These are phyloP conservation scores for Giardia duodenalis DNA, from an alignment of 208 protist species.

Conservation along the genomic window DNA sequence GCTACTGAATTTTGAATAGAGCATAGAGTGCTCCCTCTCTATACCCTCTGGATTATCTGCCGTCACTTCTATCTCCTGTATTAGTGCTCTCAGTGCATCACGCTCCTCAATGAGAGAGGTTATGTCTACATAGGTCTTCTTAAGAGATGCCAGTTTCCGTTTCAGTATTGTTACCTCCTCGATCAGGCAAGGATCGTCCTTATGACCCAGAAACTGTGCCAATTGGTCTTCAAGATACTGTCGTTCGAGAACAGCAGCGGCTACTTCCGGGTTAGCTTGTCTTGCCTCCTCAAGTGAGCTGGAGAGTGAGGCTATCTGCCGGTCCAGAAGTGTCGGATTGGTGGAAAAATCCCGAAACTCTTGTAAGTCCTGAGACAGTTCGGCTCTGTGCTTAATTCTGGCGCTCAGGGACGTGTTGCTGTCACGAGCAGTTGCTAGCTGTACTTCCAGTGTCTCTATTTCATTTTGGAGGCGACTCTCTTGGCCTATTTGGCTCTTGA, in stretches of 20 bases:
- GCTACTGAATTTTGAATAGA: not conserved
- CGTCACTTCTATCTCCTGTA: not conserved
- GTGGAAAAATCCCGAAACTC: not conserved
- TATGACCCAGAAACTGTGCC: not conserved
- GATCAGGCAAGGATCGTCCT: not conserved
- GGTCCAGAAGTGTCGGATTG: not conserved
- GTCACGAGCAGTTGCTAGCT: not conserved
- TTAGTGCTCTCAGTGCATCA: not conserved
- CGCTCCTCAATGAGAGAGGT: not conserved
- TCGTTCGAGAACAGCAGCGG: not conserved
- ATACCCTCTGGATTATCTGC: not conserved
- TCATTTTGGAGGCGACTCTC: not conserved
- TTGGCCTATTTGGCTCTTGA: not conserved
- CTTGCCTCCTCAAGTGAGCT: not conserved
- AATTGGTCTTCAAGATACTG: not conserved
- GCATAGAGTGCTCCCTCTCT: not conserved
- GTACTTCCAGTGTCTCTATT: not conserved
- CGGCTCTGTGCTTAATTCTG: not conserved
- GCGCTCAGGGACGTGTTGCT: not conserved
- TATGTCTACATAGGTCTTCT: not conserved
- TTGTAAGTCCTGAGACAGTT: not conserved
- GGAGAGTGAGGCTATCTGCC: not conserved
- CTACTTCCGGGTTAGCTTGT: not conserved
- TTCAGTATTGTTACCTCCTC: not conserved
- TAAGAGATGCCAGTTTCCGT: not conserved